Evolutionary conservation across 345 rosid genomes (phyloP), one percentile per base, ranked within the genome.

Genomic region (Populus simonii): DNA sequence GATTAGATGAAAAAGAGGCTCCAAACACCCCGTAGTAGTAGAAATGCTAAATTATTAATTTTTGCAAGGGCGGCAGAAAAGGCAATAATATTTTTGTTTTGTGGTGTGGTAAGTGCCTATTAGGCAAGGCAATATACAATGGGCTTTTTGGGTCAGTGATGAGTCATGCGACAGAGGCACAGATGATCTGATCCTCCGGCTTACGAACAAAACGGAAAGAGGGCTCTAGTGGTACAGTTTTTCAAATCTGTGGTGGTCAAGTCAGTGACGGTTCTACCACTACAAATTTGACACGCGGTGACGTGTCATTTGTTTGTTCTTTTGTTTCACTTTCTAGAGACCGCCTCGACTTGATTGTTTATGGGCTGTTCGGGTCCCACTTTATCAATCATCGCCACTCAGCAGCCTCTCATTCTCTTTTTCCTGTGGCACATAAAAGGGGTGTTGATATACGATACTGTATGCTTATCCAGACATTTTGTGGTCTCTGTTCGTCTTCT

Each of bases 101-200:
- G 10, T 18, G 65, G 25, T 10, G 31, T 22, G 55, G 55, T 3
- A 23, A 43, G 73, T 27, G 27, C 27, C 27, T 27, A 27, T 1
- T 2, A 11, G 22, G 33, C 3, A 12, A 8, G 18, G 53, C 23
- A 13, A 33, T 33, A 4, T 8, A 4, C 2, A 18, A 51, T 29
- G 23, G 17, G 45, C 65, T 3, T 35, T 13, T 47, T 47, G 61
- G 71, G 78, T 22, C 65, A 77, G 22, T 59, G 75, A 70, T 27
- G 74, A 77, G 80, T 77, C 80, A 70, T 49, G 10, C 9, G 67
- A 68, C 79, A 11, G 73, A 57, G 61, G 13, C 41, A 17, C 43
- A 68, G 22, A 55, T 38, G 68, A 76, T 68, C 27, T 57, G 57
- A 39, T 76, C 68, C 25, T 22, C 20, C 22, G 2, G 36, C 51